Conservation (phyloP, 805 yeast species). For the Saccharomyces jurei region DNA sequence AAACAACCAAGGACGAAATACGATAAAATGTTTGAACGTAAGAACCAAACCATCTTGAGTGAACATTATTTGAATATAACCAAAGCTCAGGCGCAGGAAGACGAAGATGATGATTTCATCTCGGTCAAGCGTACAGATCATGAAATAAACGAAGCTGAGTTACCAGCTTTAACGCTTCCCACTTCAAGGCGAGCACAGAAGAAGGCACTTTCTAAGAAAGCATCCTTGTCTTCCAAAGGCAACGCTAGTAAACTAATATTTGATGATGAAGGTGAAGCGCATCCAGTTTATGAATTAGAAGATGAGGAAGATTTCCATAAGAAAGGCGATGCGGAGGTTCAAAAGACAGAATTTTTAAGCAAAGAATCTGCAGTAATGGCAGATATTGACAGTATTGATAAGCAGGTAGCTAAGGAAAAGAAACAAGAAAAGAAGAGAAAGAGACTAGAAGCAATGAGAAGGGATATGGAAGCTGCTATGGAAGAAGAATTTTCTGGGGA, state of each 20-base stretch:
- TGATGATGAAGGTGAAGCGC: constrained; percentile 92
- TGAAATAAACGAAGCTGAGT: constrained; percentile 51
- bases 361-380: constrained; percentile 66
- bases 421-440: constrained; percentile 81
- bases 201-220: constrained; percentile 81
- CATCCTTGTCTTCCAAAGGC: constrained; percentile 50
- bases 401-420: constrained; percentile 65
- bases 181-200: constrained; percentile 79
- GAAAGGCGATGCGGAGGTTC: constrained; percentile 57
- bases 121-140: constrained; percentile 73
- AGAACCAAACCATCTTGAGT: constrained; percentile 84
- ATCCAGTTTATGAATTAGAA: constrained; percentile 83
- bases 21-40: constrained; percentile 91
- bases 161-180: constrained; percentile 54
- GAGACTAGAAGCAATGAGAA: constrained; percentile 71
- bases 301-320: constrained; percentile 79
- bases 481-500: constrained; percentile 19
- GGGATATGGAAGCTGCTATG: constrained; percentile 34
- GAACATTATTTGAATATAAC: constrained; percentile 80
- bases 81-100: constrained; percentile 38
- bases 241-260: constrained; percentile 72
- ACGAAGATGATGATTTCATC: constrained; percentile 65
- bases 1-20: constrained; percentile 68
- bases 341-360: constrained; percentile 57
- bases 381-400: constrained; percentile 68